Evolutionary conservation across 1,284 basidiomycete genomes (phyloP), one percentile per base, ranked within the genome.

Genomic region (Puccinia coronata): DNA sequence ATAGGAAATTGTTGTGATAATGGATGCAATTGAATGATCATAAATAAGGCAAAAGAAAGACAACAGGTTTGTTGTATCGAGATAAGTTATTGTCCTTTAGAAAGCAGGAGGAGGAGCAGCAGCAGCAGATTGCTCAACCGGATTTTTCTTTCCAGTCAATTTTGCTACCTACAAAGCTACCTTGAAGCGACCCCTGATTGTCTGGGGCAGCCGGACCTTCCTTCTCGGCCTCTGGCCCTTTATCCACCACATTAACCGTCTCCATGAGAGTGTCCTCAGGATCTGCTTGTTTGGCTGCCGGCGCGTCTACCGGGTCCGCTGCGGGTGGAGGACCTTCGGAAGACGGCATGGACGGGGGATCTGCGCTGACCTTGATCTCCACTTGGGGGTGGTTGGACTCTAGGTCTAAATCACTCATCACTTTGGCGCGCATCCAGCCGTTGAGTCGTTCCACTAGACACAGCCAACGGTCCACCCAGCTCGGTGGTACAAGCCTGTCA

Each of bases 101-200:
- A 31, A 63, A 63, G 11, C 25, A 34, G 25, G 59, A 8, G 43
- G 43, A 43, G 16, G n/a, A n/a, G n/a, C n/a, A 49, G 47, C 9
- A 63, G 36, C 9, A 59, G 20, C 25, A 59, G 28, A 59, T 9
- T 9, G n/a, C n/a, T n/a, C n/a, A 14, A 63, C 25, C 14, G 34
- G 61, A 65, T 34, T 65, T 25, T 23, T 36, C 61, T 31, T 73
- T 80, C 78, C 78, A 80, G 65, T 80, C 70, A 31, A 73, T 65
- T 53, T 80, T 70, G 49, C 70, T 73, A 8, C 78, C 78, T 1
- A 80, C 78, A 36, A 73, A 80, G 59, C 78, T 80, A 16, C 73
- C 39, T 28, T 73, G 23, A 16, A 80, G 51, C 1, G 47, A 9
- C 12, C 47, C 39, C 16, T 69, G 61, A 4, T 78, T 63, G 18